Conservation (phyloP, 345 rosid genomes). For the Citrus australasica region DNA sequence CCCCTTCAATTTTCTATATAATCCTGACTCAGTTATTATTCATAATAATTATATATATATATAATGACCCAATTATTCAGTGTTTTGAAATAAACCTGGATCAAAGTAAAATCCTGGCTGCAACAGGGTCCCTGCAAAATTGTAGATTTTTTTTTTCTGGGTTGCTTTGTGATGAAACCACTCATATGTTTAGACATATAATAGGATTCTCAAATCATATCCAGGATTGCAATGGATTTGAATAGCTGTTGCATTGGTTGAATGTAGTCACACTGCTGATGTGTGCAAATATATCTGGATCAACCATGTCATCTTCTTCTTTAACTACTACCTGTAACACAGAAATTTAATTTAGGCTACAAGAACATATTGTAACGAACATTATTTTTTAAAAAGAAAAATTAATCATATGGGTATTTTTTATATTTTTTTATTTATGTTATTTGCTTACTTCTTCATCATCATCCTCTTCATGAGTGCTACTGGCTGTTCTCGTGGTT, state of each 20-base stretch:
- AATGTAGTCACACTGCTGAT: conserved; percentile 83
- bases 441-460: conserved; percentile 55
- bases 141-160: conserved; percentile 7
- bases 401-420: too few relatives aligned
- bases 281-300: conserved; percentile 80
- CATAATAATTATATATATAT: not conserved
- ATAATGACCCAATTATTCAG: conserved; percentile 20
- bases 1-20: not conserved
- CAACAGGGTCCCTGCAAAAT: conserved; percentile 33
- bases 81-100: not conserved
- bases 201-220: conserved; percentile 29
- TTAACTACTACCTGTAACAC: conserved; percentile 56
- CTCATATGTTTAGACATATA: conserved; percentile 25
- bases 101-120: conserved; percentile 14
- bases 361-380: not conserved
- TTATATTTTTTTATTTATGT: too few relatives aligned
- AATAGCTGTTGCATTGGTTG: conserved; percentile 70
- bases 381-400: too few relatives aligned
- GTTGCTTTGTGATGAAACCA: not conserved
- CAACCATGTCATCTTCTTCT: conserved; percentile 66
- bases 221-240: conserved; percentile 63
- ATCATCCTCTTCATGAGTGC: conserved; percentile 73
- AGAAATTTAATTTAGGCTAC: not conserved
- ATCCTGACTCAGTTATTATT: conserved; percentile 21
- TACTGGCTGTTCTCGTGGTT: conserved; percentile 35